Base-by-base conservation (phyloP, 257 asterid genomes). In the Schizonepeta tenuifolia region DNA sequence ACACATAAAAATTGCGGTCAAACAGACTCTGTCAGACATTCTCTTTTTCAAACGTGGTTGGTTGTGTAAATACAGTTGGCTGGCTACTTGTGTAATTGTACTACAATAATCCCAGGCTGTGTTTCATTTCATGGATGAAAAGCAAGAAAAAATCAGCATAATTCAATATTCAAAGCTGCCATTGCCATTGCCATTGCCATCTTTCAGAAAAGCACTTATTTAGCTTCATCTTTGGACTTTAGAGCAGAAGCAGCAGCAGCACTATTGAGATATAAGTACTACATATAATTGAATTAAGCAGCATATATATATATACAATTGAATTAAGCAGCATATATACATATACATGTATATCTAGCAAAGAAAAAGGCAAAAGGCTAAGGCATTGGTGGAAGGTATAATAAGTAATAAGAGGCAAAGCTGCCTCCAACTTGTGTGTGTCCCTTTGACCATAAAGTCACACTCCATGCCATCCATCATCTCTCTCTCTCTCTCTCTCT, bases 371-470 rank as follows among this genome's bases (percentile, higher is more conserved):
- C 73, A 73, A 73, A 73, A 78, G 53, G 77, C 20, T 68, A 11
- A 11, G 54, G 54, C 36, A 8, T 33, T 28, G 65, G 22, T 24
- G 47, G 57, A 15, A 65, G 47, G 75, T 56, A 43, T 38, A 22
- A 36, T 36, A 49, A 31, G 15, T 36, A 36, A 2, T 10, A 18
- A 26, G 40, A 47, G 21, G 22, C 69, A 79, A 35, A 80, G 84
- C 84, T 80, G 84, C 75, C 75, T 67, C 78, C 84, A 76, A 80
- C 81, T 62, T 75, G 80, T 22, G 9, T 38, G 43, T 65, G 38
- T 73, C 54, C 17, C 38, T 73, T 73, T 73, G 78, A 73, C 78
- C 72, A 73, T 72, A 73, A 73, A 73, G 78, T 65, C 24, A 50
- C 35, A 51, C 38, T 38, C 53, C 24, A 36, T 53, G 14, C 49